A percentile compares a stretch with the other conserved stretches of the same genome.
Conservation (phyloP, 345 rosid species). For the Mercurialis annua region DNA sequence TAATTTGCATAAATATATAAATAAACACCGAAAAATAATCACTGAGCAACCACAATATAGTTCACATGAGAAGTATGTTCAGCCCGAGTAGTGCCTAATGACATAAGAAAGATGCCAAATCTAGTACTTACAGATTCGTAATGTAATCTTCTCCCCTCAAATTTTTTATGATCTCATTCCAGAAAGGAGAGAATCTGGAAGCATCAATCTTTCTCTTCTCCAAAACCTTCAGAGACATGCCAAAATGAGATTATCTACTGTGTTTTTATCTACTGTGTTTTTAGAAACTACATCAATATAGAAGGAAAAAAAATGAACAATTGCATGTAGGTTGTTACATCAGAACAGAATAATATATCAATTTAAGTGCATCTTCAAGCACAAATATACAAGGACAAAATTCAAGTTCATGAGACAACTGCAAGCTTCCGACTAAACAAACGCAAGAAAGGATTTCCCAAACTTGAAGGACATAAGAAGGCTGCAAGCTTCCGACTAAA, state of each 20-base stretch:
- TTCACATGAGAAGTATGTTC: background rate
- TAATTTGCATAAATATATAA: background rate
- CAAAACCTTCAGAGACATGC: slow-evolving; percentile 42
- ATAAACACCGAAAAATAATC: background rate
- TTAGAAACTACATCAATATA: background rate
- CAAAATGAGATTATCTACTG: background rate
- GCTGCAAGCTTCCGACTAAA: no score
- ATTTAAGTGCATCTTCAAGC: background rate
- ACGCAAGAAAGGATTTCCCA: no score
- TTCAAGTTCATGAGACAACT: no score
- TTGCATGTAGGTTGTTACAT: background rate
- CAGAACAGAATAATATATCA: background rate
- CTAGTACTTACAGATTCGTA: slow-evolving; percentile 61
- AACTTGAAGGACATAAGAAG: no score
- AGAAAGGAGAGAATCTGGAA: slow-evolving; percentile 82
- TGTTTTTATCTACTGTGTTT: background rate
- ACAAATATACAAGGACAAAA: no score
- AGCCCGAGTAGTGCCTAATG: slow-evolving; percentile 4
- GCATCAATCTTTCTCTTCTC: slow-evolving; percentile 71
- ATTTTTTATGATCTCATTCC: slow-evolving; percentile 87
- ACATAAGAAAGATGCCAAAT: slow-evolving; percentile 11
- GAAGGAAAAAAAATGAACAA: background rate
- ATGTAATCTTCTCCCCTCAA: slow-evolving; percentile 94
- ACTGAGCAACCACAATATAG: background rate
- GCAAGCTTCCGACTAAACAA: no score